Conservation (phyloP, 1,284 basidiomycete species). For the Coniophora puteana region DNA sequence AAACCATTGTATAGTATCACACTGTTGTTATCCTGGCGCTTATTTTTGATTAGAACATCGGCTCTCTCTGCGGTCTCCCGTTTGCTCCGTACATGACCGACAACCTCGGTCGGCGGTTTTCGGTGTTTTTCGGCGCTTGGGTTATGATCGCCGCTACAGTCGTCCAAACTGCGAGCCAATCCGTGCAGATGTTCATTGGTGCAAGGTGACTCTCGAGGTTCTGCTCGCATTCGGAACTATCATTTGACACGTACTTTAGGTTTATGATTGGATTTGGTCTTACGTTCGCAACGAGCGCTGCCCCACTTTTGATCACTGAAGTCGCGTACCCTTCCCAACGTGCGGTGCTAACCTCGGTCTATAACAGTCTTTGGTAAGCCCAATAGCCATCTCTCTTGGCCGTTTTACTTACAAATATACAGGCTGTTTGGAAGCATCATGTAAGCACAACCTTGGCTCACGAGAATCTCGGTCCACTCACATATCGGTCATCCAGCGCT, state of each 20-base stretch:
- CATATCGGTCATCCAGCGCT: conserved; percentile 29
- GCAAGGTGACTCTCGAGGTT: conserved; percentile 13
- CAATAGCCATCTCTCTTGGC: not conserved
- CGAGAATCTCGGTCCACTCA: not conserved
- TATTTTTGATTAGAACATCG: conserved; percentile 28
- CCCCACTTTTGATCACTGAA: conserved; percentile 52
- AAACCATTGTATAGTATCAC: not conserved
- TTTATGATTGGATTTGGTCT: conserved; percentile 54
- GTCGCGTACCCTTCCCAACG: conserved; percentile 53
- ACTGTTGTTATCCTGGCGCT: not conserved
- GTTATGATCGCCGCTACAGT: conserved; percentile 22
- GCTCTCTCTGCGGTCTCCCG: conserved; percentile 22
- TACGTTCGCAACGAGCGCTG: conserved; percentile 48
- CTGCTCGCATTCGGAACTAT: not conserved
- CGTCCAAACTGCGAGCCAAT: conserved; percentile 25
- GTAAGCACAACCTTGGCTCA: too few species aligned
- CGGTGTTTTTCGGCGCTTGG: conserved; percentile 22
- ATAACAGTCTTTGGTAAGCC: conserved; percentile 56
- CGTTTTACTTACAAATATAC: conserved; percentile 2
- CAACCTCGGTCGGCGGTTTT: conserved; percentile 22
- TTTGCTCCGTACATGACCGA: conserved; percentile 27
- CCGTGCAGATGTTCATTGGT: conserved; percentile 26
- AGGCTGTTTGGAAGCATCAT: conserved; percentile 40
- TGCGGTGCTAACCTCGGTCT: conserved; percentile 61
- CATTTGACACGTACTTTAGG: conserved; percentile 16